Evolutionary conservation across 2,329 filamentous ascomycete species (phyloP), one percentile per base, ranked within the genome.

Genomic region (Samsoniella hepiali): DNA sequence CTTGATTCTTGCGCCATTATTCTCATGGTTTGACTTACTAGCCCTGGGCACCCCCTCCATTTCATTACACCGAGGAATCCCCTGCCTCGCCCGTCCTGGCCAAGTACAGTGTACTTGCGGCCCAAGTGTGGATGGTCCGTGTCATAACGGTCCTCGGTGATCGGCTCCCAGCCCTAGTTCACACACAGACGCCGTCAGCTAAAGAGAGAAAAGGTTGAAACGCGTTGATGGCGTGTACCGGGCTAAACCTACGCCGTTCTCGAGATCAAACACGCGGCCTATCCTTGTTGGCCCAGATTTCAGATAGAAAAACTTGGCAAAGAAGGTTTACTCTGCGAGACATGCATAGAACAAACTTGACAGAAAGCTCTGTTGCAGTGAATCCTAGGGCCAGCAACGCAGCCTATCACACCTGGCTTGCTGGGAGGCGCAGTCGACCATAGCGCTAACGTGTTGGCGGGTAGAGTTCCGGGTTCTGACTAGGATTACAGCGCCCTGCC

Each of bases 81-180:
- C 29, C 17, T 15, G 11, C 36, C 11, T 32, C 6, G 3, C 5
- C 5, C 32, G 31, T 22, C 42, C 7, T 49, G 22, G 7, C n/a
- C 32, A 50, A 5, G 56, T 58, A 49, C 27, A 36, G 42, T 58
- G 29, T 38, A 40, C 56, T 38, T 58, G 44, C 1, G 27, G 44
- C 31, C 32, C 44, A 11, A n/a, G 13, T 11, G 13, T 38, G 56
- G 17, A 29, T 2, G 40, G 29, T 3, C 5, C 27, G 8, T 32
- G 54, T 57, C 54, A 34, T 40, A 45, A 38, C 27, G 47, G 36
- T 22, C 27, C n/a, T 51, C 58, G 47, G 36, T 36, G 47, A 61
- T 61, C 49, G 58, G 49, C 49, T 54, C 53, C 38, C 45, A 40
- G 6, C 34, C 34, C 47, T 34, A 42, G 29, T 34, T 51, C 47